phyloP scores from a whole-genome alignment of 306 rosid species.

The Fragaria ananassa region DNA sequence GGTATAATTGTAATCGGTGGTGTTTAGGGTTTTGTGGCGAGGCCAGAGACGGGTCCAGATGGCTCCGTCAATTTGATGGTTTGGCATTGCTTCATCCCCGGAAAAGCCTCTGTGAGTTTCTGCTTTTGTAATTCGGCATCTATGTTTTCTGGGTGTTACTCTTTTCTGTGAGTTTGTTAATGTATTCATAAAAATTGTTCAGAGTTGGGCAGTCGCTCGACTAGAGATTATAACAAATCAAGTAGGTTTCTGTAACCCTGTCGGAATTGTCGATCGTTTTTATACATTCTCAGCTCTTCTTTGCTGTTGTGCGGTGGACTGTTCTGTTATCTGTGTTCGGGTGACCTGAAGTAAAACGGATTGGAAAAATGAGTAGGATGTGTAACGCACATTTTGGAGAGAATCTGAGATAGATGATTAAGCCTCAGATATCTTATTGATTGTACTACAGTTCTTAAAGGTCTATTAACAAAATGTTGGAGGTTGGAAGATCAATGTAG shows the following conservation, averaged over 20 bases:
- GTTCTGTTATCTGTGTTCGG: not conserved
- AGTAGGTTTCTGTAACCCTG: not conserved
- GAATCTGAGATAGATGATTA: not conserved
- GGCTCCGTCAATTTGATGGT: constrained; percentile 84
- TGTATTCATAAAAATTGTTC: not conserved
- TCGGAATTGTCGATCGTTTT: not conserved
- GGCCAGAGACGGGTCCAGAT: constrained; percentile 69
- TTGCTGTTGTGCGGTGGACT: not conserved
- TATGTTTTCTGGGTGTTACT: not conserved
- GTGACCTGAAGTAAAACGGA: not conserved
- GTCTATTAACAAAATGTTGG: not conserved
- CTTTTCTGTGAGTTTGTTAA: not conserved
- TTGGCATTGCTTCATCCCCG: constrained; percentile 89
- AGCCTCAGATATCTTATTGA: not conserved
- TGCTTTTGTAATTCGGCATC: not conserved
- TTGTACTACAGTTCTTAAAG: not conserved
- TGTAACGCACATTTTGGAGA: not conserved
- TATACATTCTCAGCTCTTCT: not conserved
- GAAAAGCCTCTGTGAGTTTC: constrained; percentile 60
- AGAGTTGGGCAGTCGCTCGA: not conserved
- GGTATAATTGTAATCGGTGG: not conserved
- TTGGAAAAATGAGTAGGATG: not conserved
- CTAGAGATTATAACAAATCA: too few species aligned
- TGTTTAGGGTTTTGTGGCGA: constrained; percentile 84
- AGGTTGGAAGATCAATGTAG: not conserved